phyloP scores from a whole-genome alignment of 768 basidiomycete genomes.

The Pisolithus albus region DNA sequence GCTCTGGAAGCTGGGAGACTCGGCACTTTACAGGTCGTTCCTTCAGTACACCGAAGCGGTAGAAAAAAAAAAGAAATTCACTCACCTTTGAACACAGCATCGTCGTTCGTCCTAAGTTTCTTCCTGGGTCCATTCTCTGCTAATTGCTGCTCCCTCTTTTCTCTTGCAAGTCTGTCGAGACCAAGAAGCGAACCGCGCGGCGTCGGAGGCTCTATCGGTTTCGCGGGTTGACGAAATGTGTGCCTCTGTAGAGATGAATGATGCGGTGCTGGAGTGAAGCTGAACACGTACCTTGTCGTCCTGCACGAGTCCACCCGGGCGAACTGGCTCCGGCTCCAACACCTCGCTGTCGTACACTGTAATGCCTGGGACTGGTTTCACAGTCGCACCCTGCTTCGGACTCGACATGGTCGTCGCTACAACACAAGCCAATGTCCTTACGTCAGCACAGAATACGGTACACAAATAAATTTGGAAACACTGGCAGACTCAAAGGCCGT shows the following conservation, averaged over 20 bases:
- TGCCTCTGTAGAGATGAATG: constrained; percentile 47
- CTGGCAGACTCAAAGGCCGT: too few species aligned
- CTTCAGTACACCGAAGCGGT: background rate
- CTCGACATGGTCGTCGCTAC: constrained; percentile 64
- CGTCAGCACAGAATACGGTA: background rate
- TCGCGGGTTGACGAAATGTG: constrained; percentile 71
- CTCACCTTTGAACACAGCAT: constrained; percentile 83
- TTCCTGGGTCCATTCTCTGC: constrained; percentile 49
- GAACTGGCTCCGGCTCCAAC: constrained; percentile 69
- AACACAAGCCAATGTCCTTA: background rate
- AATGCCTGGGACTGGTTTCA: constrained; percentile 65
- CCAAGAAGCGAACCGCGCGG: constrained; percentile 78
- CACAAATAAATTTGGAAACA: background rate
- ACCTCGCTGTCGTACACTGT: constrained; percentile 76
- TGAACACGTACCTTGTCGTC: constrained; percentile 43
- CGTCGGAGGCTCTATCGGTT: constrained; percentile 67
- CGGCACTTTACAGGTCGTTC: constrained; percentile 51
- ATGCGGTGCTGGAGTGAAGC: constrained; percentile 3
- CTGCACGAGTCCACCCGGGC: constrained; percentile 73
- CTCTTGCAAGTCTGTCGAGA: constrained; percentile 79
- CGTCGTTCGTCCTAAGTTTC: constrained; percentile 52
- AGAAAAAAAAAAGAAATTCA: background rate
- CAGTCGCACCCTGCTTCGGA: constrained; percentile 45
- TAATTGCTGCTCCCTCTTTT: constrained; percentile 66
- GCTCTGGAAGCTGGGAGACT: constrained; percentile 53